A percentile compares a stretch with the other conserved stretches of the same genome.
phyloP scores from a whole-genome alignment of 2,329 filamentous ascomycete genomes.

The Fulvia fulva region DNA sequence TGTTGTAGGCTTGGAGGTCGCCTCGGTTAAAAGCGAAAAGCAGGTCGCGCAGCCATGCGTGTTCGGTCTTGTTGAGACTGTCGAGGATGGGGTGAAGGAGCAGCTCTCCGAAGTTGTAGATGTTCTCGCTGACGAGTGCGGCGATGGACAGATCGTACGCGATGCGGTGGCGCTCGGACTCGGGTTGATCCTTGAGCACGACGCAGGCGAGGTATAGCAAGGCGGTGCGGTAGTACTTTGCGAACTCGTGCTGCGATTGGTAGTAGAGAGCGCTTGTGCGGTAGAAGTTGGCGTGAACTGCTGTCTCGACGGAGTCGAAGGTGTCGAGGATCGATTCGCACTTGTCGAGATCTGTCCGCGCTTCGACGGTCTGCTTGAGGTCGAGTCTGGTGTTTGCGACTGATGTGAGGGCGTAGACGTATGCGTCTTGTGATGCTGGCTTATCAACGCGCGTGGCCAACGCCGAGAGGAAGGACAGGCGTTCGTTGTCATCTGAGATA shows the following conservation, averaged over 20 bases:
- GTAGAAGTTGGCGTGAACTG: constrained; percentile 96
- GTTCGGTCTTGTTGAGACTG: constrained; percentile 67
- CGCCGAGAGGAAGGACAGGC: constrained; percentile 76
- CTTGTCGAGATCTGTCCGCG: constrained; percentile 79
- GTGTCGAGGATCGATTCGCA: constrained; percentile 83
- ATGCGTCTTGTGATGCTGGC: constrained; percentile 88
- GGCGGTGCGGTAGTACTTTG: constrained; percentile 94
- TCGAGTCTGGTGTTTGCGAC: constrained; percentile 83
- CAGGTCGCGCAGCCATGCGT: constrained; percentile 90
- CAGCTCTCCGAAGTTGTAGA: constrained; percentile 99
- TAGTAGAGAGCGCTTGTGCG: constrained; percentile 93
- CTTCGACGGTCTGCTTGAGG: constrained; percentile 73
- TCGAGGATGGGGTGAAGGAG: constrained; percentile 94
- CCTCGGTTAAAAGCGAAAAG: constrained; percentile 97
- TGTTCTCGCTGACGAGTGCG: constrained; percentile 86
- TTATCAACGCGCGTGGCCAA: constrained; percentile 87
- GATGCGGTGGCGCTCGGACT: constrained; percentile 71
- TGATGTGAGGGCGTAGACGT: constrained; percentile 88
- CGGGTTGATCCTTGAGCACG: constrained; percentile 69
- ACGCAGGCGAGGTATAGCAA: constrained; percentile 97
- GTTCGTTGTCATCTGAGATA: constrained; percentile 74
- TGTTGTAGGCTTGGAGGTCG: constrained; percentile 82
- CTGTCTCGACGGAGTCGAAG: constrained; percentile 92
- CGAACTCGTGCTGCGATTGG: constrained; percentile 84
- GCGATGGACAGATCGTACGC: constrained; percentile 92